These are phyloP conservation scores for Talaromyces sp. DNA, from an alignment of 2,329 filamentous ascomycete species.

Conservation along the genomic window DNA sequence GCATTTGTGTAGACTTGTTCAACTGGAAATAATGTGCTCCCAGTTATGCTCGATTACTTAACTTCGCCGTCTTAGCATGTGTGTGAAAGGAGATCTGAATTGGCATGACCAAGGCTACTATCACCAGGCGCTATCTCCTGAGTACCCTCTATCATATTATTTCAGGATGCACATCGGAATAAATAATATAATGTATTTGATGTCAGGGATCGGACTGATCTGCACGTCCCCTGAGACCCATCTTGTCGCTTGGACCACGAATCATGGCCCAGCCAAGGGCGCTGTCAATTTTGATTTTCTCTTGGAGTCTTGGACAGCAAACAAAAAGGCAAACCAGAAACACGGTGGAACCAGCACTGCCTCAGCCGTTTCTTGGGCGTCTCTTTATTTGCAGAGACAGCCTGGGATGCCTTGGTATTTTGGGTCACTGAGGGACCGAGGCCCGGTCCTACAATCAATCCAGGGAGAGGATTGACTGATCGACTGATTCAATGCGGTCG, in stretches of 20 bases:
- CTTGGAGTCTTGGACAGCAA: neutral
- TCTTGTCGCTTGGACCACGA: neutral
- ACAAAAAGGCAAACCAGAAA: neutral
- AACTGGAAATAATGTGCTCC: no score
- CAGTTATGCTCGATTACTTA: no score
- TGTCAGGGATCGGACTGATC: conserved; percentile 3
- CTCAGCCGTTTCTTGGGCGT: neutral
- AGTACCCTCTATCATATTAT: neutral
- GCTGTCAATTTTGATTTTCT: neutral
- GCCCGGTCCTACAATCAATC: neutral
- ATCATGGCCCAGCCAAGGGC: neutral
- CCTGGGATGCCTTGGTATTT: no score
- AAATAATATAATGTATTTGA: neutral
- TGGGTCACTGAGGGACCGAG: no score
- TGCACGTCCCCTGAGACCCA: neutral
- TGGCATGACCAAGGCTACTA: neutral
- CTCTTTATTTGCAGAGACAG: neutral
- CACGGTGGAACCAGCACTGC: conserved; percentile 5
- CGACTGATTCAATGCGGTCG: neutral
- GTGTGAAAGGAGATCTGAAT: no score
- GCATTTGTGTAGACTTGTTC: no score
- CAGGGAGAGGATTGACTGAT: neutral
- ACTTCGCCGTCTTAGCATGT: no score
- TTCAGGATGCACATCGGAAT: no score
- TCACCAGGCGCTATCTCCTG: neutral